These are phyloP conservation scores for Cyclotella atomus DNA, from an alignment of 108 stramenopile genomes.

Conservation along the genomic window DNA sequence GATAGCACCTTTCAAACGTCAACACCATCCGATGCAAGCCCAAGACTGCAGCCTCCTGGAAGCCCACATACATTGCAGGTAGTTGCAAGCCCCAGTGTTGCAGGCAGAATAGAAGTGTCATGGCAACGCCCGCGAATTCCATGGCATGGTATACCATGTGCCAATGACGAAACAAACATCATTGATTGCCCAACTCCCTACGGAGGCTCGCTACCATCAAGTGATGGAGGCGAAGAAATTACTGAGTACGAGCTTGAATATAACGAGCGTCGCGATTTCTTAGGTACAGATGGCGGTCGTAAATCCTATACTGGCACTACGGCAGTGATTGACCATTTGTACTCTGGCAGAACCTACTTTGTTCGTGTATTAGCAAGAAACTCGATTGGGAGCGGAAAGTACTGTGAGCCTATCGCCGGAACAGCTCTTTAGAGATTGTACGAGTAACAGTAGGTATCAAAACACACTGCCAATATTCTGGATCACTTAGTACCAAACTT, in stretches of 20 bases:
- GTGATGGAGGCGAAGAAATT: constrained; percentile 75
- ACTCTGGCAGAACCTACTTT: constrained; percentile 55
- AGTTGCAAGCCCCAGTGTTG: constrained; percentile 11
- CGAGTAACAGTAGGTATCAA: too few species aligned
- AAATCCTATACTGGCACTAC: constrained; percentile 13
- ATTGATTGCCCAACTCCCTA: constrained; percentile 70
- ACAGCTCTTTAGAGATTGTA: too few species aligned
- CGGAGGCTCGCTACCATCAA: constrained; percentile 58
- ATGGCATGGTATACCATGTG: constrained; percentile 75
- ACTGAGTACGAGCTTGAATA: constrained; percentile 75
- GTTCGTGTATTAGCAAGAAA: constrained; percentile 71
- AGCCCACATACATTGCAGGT: constrained; percentile 48
- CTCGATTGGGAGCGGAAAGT: constrained; percentile 54
- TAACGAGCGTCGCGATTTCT: constrained; percentile 59
- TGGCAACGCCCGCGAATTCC: constrained; percentile 78
- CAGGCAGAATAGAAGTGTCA: constrained; percentile 55
- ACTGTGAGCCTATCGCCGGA: too few species aligned
- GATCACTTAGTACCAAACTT: too few species aligned
- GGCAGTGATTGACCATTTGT: constrained; percentile 44
- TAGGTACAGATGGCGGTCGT: constrained; percentile 45
- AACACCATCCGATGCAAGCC: constrained; percentile 40
- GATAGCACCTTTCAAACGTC: constrained; percentile 48
- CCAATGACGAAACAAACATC: constrained; percentile 40
- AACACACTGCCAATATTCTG: too few species aligned
- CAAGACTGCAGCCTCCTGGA: constrained; percentile 74